phyloP scores from a whole-genome alignment of 441 rosid species.

The Biscutella laevigata region DNA sequence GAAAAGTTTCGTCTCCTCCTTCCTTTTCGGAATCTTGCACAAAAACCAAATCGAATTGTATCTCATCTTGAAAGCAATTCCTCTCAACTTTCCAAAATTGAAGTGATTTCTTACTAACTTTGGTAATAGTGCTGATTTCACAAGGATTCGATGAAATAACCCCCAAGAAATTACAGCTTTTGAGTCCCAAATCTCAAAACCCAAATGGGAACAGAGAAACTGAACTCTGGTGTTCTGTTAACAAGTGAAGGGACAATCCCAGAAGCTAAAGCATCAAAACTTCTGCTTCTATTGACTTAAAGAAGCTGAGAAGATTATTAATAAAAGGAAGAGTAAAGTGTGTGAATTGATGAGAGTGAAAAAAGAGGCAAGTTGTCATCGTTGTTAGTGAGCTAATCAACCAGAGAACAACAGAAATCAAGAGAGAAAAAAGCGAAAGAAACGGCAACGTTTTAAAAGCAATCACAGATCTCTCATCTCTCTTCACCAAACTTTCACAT shows the following conservation, averaged over 20 bases:
- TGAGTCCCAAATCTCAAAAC: constrained; percentile 8
- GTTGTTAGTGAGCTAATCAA: constrained; percentile 30
- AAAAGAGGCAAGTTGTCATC: constrained; percentile 18
- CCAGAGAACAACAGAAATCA: constrained; percentile 38
- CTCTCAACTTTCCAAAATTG: constrained; percentile 31
- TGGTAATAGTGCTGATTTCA: background rate
- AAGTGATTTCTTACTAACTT: background rate
- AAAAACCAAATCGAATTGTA: constrained; percentile 33
- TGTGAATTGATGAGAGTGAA: background rate
- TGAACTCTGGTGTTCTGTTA: constrained; percentile 21
- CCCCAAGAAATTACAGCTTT: background rate
- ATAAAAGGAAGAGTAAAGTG: too few relatives aligned
- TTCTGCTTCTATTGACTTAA: background rate
- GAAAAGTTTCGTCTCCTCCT: constrained; percentile 28
- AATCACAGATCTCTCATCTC: constrained; percentile 39
- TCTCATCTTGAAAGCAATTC: constrained; percentile 33
- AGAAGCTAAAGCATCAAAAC: constrained; percentile 18
- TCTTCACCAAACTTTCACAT: constrained; percentile 62
- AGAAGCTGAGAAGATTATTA: too few relatives aligned
- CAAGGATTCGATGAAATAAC: background rate
- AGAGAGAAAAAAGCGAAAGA: constrained; percentile 10
- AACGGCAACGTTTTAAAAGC: constrained; percentile 36
- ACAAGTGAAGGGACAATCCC: background rate
- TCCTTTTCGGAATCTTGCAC: constrained; percentile 21
- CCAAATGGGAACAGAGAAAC: background rate